Conservation (phyloP, 2,329 filamentous ascomycete species). For the Fusarium sp. region DNA sequence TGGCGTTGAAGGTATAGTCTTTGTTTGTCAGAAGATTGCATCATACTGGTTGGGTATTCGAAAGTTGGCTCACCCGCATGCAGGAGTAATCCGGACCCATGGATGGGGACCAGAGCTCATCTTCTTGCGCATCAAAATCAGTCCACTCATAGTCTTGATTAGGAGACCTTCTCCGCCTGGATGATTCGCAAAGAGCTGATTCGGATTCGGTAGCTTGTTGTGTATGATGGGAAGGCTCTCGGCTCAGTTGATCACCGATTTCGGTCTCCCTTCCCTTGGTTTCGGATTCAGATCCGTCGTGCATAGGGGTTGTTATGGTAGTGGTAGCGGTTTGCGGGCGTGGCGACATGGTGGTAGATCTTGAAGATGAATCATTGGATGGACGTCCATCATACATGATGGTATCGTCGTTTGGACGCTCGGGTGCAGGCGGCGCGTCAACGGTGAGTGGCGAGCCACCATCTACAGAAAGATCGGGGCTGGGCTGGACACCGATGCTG, state of each 20-base stretch:
- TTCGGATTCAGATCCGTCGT: constrained; percentile 47
- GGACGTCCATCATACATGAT: constrained; percentile 42
- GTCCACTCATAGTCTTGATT: constrained; percentile 39
- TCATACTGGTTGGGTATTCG: constrained; percentile 1
- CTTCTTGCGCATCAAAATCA: constrained; percentile 43
- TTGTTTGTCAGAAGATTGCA: constrained; percentile 18
- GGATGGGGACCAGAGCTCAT: constrained; percentile 50
- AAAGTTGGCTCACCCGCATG: constrained; percentile 49
- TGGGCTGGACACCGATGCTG: constrained; percentile 38
- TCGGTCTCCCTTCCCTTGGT: constrained; percentile 50
- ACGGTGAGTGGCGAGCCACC: constrained; percentile 37
- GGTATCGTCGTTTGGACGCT: constrained; percentile 42
- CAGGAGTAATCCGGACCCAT: constrained; percentile 55
- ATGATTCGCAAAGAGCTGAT: constrained; percentile 20
- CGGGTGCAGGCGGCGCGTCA: constrained; percentile 35
- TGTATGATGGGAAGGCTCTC: constrained; percentile 37
- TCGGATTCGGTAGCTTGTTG: constrained; percentile 35
- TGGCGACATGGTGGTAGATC: constrained; percentile 58
- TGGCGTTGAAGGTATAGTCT: constrained; percentile 81
- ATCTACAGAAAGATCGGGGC: constrained; percentile 33
- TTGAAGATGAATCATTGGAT: constrained; percentile 49
- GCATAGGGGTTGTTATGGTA: constrained; percentile 50
- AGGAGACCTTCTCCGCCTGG: constrained; percentile 28
- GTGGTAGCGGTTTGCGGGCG: constrained; percentile 52
- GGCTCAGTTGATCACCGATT: constrained; percentile 40